These are phyloP conservation scores for Trebouxia sp. DNA, from an alignment of 139 green algal genomes.

Conservation along the genomic window DNA sequence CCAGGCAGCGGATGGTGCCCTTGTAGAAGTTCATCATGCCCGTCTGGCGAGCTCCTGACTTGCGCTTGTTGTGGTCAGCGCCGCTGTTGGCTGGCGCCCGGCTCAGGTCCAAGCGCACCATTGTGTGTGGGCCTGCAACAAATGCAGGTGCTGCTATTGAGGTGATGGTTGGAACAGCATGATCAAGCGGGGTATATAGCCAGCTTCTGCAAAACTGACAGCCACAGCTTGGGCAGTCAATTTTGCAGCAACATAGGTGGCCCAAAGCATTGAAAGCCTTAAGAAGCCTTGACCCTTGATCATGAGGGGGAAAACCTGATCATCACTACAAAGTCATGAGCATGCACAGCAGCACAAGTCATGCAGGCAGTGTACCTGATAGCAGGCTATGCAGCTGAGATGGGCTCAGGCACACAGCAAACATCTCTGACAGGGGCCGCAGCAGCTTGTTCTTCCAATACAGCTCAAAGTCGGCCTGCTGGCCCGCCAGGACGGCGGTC, in stretches of 20 bases:
- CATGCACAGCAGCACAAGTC: not conserved
- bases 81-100: not conserved
- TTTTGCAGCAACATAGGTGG: too few relatives aligned
- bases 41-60: slow-evolving; percentile 30
- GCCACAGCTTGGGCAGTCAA: too few relatives aligned
- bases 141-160: too few relatives aligned
- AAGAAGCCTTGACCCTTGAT: too few relatives aligned
- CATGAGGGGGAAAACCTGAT: too few relatives aligned
- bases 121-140: slow-evolving; percentile 55
- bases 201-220: too few relatives aligned
- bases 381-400: slow-evolving; percentile 25
- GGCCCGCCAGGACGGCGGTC: slow-evolving; percentile 42
- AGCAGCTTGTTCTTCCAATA: slow-evolving; percentile 78
- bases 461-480: slow-evolving; percentile 53
- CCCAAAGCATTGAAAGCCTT: too few relatives aligned
- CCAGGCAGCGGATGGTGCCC: slow-evolving; percentile 51
- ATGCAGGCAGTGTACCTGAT: not conserved
- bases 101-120: slow-evolving; percentile 36
- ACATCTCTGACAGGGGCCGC: slow-evolving; percentile 54
- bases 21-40: slow-evolving; percentile 49
- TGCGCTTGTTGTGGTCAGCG: slow-evolving; percentile 4
- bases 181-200: too few relatives aligned
- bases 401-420: slow-evolving; percentile 44
- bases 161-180: too few relatives aligned
- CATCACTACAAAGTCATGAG: too few relatives aligned